These are phyloP conservation scores for Clitoria ternatea DNA, from an alignment of 306 rosid genomes.

Conservation along the genomic window DNA sequence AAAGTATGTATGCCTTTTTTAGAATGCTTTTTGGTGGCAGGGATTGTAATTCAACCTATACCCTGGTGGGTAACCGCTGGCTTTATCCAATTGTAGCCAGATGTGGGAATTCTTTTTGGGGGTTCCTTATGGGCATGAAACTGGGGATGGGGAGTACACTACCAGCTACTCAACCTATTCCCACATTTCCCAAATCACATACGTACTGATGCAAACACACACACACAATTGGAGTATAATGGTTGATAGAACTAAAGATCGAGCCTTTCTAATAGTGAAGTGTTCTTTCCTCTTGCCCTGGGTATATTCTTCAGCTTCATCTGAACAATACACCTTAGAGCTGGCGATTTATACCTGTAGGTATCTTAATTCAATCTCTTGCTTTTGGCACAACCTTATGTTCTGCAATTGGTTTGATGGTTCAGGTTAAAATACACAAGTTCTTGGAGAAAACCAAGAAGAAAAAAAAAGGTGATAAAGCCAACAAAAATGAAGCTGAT, in stretches of 20 bases:
- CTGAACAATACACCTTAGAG: constrained; percentile 1
- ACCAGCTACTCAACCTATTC: background rate
- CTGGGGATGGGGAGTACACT: background rate
- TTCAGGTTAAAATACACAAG: constrained; percentile 76
- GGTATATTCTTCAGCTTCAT: constrained; percentile 13
- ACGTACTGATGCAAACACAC: background rate
- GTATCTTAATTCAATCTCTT: background rate
- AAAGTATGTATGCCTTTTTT: background rate
- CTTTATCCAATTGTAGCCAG: background rate
- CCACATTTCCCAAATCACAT: background rate
- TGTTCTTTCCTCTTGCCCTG: background rate
- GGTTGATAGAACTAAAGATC: constrained; percentile 1
- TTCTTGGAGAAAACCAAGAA: constrained; percentile 63
- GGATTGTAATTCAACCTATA: background rate
- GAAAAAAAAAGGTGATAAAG: constrained; percentile 47
- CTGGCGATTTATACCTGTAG: background rate
- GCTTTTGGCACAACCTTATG: constrained; percentile 18
- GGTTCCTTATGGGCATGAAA: background rate
- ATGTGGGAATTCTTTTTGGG: background rate
- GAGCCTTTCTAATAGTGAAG: background rate
- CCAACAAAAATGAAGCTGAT: constrained; percentile 37
- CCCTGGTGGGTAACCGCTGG: background rate
- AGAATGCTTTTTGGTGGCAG: background rate
- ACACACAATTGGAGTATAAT: background rate
- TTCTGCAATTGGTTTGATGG: constrained; percentile 25